These are phyloP conservation scores for Cynara cardunculus DNA, from an alignment of 129 eudicot genomes.

Conservation along the genomic window DNA sequence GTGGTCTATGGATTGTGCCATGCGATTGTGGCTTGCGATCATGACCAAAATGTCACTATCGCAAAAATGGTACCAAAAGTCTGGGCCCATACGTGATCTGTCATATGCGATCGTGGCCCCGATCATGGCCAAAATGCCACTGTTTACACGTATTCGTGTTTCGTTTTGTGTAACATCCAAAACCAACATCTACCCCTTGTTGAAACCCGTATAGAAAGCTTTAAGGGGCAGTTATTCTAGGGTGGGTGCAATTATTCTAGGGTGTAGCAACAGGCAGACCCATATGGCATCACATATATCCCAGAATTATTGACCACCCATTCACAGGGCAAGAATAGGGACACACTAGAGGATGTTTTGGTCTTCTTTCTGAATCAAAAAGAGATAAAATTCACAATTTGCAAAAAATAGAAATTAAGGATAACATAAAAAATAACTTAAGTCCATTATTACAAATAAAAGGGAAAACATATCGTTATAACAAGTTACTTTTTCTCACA, in stretches of 20 bases:
- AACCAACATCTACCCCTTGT: background rate
- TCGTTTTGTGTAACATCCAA: background rate
- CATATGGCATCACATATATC: background rate
- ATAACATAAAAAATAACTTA: background rate
- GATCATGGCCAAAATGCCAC: background rate
- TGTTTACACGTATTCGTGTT: background rate
- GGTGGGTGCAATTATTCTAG: background rate
- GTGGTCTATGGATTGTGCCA: background rate
- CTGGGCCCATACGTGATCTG: background rate
- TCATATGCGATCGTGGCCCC: background rate
- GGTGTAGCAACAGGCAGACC: background rate
- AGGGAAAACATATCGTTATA: background rate
- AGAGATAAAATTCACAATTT: background rate
- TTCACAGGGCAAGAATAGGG: background rate
- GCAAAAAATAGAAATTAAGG: background rate
- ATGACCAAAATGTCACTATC: background rate
- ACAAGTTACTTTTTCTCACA: background rate
- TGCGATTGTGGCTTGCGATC: background rate
- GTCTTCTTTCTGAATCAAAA: background rate
- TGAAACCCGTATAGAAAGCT: background rate
- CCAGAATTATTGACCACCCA: background rate
- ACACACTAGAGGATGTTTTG: background rate
- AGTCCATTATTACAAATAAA: background rate
- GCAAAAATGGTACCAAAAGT: background rate
- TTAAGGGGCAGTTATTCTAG: background rate